Evolutionary conservation across 2,329 filamentous ascomycete genomes (phyloP).

Genomic region (Lachnellula willkommii): DNA sequence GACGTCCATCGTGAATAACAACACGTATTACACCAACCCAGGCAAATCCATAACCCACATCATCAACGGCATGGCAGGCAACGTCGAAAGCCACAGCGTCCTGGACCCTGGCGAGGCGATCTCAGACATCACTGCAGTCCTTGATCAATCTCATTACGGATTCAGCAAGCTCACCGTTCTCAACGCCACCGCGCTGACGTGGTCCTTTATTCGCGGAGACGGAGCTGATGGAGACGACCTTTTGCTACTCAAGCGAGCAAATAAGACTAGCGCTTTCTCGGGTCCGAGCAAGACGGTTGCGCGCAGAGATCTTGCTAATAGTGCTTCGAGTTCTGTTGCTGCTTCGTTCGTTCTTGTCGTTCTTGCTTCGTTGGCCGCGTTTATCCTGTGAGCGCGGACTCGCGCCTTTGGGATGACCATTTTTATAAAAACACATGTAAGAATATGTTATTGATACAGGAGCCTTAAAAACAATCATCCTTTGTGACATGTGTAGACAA

Average conservation of each 20-base stretch:
- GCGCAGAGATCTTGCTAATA: too few relatives aligned
- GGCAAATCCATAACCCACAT: slow-evolving; percentile 46
- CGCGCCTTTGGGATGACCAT: too few relatives aligned
- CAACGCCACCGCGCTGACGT: slow-evolving; percentile 38
- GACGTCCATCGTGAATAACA: slow-evolving; percentile 48
- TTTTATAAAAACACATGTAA: too few relatives aligned
- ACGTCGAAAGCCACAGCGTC: slow-evolving; percentile 44
- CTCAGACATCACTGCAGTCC: slow-evolving; percentile 39
- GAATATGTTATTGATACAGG: too few relatives aligned
- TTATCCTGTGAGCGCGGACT: too few relatives aligned
- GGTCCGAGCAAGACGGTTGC: too few relatives aligned
- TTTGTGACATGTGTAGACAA: too few relatives aligned
- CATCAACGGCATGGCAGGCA: slow-evolving; percentile 49
- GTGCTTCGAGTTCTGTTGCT: too few relatives aligned
- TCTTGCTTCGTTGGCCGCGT: too few relatives aligned
- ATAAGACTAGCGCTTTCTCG: too few relatives aligned
- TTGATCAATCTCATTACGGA: slow-evolving; percentile 43
- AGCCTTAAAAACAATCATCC: too few relatives aligned
- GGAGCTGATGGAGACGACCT: slow-evolving; percentile 37
- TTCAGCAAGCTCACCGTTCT: slow-evolving; percentile 43
- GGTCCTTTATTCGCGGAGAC: slow-evolving; percentile 42
- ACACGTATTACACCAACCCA: slow-evolving; percentile 44
- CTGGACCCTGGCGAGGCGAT: slow-evolving; percentile 32
- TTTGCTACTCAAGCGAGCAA: slow-evolving; percentile 30
- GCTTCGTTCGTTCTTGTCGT: too few relatives aligned